Conservation (phyloP, 306 rosid species). For the Chamaecrista fasciculata region DNA sequence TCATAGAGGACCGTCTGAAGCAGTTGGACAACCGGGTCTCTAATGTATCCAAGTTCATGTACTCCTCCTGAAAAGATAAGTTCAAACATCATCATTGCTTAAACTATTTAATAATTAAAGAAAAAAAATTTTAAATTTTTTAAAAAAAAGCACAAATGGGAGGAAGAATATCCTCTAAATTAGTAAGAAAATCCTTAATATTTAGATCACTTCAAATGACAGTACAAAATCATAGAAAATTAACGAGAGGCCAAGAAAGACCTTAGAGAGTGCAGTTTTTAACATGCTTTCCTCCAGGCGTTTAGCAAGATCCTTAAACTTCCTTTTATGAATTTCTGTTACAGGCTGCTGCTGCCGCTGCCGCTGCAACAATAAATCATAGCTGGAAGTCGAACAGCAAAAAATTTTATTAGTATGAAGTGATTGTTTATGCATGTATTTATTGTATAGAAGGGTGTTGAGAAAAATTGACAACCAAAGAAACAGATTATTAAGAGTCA, state of each 20-base stretch:
- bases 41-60: conserved; percentile 71
- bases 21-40: conserved; percentile 63
- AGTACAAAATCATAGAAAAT: conserved; percentile 10
- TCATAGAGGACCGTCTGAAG: conserved; percentile 38
- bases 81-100: conserved; percentile 26
- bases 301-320: conserved; percentile 60
- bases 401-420: background rate
- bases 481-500: background rate
- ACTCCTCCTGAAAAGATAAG: conserved; percentile 65
- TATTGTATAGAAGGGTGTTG: background rate
- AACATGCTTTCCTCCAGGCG: conserved; percentile 82
- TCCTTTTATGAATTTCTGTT: conserved; percentile 43
- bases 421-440: background rate
- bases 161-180: background rate
- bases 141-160: background rate
- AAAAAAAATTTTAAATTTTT: too few relatives aligned
- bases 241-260: conserved; percentile 22
- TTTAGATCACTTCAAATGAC: background rate
- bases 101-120: background rate
- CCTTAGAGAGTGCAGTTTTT: conserved; percentile 63
- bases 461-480: background rate
- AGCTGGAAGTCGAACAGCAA: conserved; percentile 48
- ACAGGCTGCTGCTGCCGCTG: conserved; percentile 37
- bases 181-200: too few relatives aligned
- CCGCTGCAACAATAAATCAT: conserved; percentile 46